Evolutionary conservation across 441 rosid species (phyloP).

Genomic region (Erodium texanum): DNA sequence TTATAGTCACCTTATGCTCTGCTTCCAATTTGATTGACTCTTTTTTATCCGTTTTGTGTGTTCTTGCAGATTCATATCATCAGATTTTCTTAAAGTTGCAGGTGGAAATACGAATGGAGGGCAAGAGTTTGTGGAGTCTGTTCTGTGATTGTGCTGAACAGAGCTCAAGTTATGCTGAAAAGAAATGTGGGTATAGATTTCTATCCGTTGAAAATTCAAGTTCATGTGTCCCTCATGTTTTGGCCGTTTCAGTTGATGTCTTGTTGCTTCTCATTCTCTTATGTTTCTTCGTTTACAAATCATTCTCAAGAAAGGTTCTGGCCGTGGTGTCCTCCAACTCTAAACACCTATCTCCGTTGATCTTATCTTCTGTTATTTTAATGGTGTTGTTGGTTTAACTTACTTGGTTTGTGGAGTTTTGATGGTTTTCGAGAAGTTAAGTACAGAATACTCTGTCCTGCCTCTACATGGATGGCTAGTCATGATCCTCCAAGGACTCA

Average conservation of each 20-base stretch:
- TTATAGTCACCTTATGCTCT: too few relatives aligned
- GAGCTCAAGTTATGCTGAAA: not conserved
- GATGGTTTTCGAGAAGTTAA: slow-evolving; percentile 20
- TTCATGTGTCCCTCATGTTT: slow-evolving; percentile 23
- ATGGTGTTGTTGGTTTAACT: slow-evolving; percentile 25
- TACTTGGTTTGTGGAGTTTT: slow-evolving; percentile 26
- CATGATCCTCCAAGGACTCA: slow-evolving; percentile 29
- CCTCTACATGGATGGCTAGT: slow-evolving; percentile 28
- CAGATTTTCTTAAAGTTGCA: too few relatives aligned
- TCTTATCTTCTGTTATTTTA: not conserved
- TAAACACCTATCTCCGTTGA: not conserved
- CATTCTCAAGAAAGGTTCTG: slow-evolving; percentile 11
- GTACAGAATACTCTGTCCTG: slow-evolving; percentile 15
- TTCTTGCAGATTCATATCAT: not conserved
- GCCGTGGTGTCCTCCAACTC: not conserved
- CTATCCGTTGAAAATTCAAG: slow-evolving; percentile 10
- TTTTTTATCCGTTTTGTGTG: too few relatives aligned
- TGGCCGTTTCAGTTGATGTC: slow-evolving; percentile 22
- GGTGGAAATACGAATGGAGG: too few relatives aligned
- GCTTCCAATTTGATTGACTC: too few relatives aligned
- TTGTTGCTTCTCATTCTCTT: slow-evolving; percentile 20
- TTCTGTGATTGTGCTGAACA: not conserved
- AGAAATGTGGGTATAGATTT: not conserved
- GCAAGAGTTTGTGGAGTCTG: not conserved
- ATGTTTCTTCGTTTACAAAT: slow-evolving; percentile 18